These are phyloP conservation scores for Raphanus raphanistrum DNA, from an alignment of 345 rosid species.

Conservation along the genomic window DNA sequence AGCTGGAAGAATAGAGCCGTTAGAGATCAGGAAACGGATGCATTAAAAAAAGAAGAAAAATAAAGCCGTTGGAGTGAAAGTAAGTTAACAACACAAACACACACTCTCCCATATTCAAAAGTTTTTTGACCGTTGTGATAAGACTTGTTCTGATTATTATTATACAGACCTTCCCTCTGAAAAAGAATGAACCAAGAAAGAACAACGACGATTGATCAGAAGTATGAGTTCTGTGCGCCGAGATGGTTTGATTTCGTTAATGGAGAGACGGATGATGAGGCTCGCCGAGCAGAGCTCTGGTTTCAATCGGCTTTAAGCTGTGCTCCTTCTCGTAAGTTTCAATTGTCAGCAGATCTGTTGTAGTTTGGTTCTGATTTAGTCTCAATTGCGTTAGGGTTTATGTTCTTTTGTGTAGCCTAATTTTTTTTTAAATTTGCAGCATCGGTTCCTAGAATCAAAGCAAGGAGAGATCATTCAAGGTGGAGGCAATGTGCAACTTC, in stretches of 20 bases:
- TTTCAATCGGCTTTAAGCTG: conserved; percentile 65
- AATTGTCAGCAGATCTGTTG: conserved; percentile 21
- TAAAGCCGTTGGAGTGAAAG: neutral
- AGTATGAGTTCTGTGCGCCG: conserved; percentile 89
- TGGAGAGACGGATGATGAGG: conserved; percentile 70
- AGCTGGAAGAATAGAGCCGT: conserved; percentile 48
- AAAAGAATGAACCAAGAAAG: neutral
- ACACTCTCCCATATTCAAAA: conserved; percentile 5
- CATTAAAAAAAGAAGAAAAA: neutral
- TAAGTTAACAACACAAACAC: neutral
- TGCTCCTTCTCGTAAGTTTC: conserved; percentile 85
- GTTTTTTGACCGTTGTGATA: neutral
- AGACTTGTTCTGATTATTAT: neutral
- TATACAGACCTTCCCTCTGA: conserved; percentile 3
- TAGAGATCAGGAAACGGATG: conserved; percentile 28
- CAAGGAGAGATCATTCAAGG: conserved; percentile 64
- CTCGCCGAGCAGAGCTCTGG: conserved; percentile 80
- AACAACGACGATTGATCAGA: conserved; percentile 52
- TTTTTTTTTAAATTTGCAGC: no score
- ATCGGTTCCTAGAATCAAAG: conserved; percentile 77
- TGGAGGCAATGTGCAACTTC: conserved; percentile 74
- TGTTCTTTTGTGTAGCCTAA: neutral
- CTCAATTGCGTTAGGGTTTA: conserved; percentile 15
- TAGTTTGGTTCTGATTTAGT: neutral
- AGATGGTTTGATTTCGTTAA: conserved; percentile 70